Percentiles rank a stretch among this genome's conserved stretches.
Evolutionary conservation across 2,329 filamentous ascomycete genomes (phyloP).

Genomic region (Stemphylium beticola): DNA sequence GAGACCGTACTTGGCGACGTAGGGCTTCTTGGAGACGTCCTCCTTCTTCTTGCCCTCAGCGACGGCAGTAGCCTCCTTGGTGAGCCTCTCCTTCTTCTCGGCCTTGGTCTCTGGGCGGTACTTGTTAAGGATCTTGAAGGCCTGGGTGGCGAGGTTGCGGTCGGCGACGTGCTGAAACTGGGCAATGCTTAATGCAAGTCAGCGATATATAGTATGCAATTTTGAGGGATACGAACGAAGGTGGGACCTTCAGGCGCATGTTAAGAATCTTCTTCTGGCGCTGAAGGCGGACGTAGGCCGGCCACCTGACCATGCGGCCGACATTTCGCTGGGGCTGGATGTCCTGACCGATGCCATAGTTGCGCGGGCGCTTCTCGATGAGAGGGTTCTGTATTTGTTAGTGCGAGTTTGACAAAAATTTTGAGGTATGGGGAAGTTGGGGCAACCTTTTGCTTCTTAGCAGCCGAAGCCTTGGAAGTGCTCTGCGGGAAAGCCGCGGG

Average conservation of each 20-base stretch:
- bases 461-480: conserved; percentile 70
- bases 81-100: conserved; percentile 99
- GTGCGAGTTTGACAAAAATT: conserved; percentile 1
- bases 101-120: conserved; percentile 99
- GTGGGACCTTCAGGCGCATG: conserved; percentile 97
- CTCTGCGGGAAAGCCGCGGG: conserved; percentile 71
- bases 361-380: conserved; percentile 95
- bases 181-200: conserved; percentile 62
- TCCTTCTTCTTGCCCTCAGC: conserved; percentile 99
- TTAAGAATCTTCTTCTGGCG: conserved; percentile 95
- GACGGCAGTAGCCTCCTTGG: conserved; percentile 97
- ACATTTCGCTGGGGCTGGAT: conserved; percentile 77
- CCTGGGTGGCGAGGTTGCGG: conserved; percentile 77
- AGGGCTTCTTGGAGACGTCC: conserved; percentile 97
- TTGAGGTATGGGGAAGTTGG: neutral
- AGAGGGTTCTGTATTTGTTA: conserved; percentile 81
- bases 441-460: conserved; percentile 95
- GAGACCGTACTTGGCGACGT: conserved; percentile 98
- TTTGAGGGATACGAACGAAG: conserved; percentile 58
- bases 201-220: neutral
- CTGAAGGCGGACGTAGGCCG: conserved; percentile 90
- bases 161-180: conserved; percentile 95
- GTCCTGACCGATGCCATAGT: conserved; percentile 99
- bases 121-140: conserved; percentile 99
- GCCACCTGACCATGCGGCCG: conserved; percentile 81